A percentile compares a stretch with the other conserved stretches of the same genome.
Evolutionary conservation across 1,284 basidiomycete species (phyloP).

Genomic region (Rhodotorula sp.): DNA sequence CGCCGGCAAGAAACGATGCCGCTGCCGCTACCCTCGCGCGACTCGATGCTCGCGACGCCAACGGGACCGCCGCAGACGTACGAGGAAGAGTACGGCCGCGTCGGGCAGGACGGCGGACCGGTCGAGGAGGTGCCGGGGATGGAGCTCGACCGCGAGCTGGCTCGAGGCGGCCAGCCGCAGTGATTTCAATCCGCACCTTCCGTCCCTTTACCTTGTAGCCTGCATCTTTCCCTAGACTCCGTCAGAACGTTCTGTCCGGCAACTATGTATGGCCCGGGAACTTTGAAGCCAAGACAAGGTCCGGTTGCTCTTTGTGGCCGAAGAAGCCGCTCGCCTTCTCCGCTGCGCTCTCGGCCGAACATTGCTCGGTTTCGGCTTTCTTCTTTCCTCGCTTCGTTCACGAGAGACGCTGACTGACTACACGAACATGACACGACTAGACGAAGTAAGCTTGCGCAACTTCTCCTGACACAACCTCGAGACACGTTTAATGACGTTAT

Average conservation of each 20-base stretch:
- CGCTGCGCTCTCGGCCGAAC: not conserved
- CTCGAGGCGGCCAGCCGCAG: not conserved
- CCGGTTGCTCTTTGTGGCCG: no score
- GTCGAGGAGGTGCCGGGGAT: conserved; percentile 33
- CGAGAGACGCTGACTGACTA: not conserved
- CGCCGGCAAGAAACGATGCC: conserved; percentile 13
- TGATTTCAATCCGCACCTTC: no score
- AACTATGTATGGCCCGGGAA: not conserved
- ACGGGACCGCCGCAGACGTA: conserved; percentile 3
- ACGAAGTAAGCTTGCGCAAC: not conserved
- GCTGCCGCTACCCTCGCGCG: conserved; percentile 41
- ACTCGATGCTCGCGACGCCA: conserved; percentile 38
- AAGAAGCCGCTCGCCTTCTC: not conserved
- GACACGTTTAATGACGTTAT: not conserved
- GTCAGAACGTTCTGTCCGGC: no score
- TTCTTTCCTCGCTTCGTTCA: not conserved
- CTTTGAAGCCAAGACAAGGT: no score
- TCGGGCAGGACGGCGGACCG: conserved; percentile 3
- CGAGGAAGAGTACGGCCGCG: conserved; percentile 21
- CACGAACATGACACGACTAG: not conserved
- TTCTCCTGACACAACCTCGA: no score
- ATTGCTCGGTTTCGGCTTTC: not conserved
- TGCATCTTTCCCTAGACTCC: no score
- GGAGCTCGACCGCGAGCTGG: conserved; percentile 37
- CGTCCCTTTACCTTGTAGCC: no score